These are phyloP conservation scores for Gryganskiella cystojenkinii DNA, from an alignment of 192 early-diverging fungal genomes.

Conservation along the genomic window DNA sequence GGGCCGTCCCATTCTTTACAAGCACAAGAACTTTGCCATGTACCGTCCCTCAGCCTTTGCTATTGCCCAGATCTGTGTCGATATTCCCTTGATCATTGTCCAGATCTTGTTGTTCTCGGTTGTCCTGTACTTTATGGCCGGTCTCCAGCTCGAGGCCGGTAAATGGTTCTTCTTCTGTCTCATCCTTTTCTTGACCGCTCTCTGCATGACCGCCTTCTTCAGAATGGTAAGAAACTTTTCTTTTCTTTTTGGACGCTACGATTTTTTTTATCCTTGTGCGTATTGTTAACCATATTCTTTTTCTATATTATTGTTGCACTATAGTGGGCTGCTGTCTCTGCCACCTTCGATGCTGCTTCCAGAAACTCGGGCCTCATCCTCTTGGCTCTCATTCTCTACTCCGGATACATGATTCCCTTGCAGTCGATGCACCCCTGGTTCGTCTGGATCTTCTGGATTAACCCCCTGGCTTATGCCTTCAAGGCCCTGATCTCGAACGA, in stretches of 20 bases:
- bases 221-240: slow-evolving; percentile 61
- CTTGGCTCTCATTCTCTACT: slow-evolving; percentile 63
- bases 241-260: too few species aligned
- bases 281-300: not conserved
- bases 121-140: slow-evolving; percentile 72
- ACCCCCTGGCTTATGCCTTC: slow-evolving; percentile 69
- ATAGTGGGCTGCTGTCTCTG: slow-evolving; percentile 59
- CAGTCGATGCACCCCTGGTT: slow-evolving; percentile 72
- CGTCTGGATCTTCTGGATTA: slow-evolving; percentile 72
- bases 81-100: slow-evolving; percentile 60
- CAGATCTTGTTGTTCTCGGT: slow-evolving; percentile 67
- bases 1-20: slow-evolving; percentile 79
- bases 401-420: slow-evolving; percentile 72
- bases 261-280: too few species aligned
- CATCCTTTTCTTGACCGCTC: slow-evolving; percentile 61
- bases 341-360: slow-evolving; percentile 64
- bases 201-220: slow-evolving; percentile 70
- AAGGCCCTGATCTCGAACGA: slow-evolving; percentile 71
- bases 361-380: slow-evolving; percentile 64
- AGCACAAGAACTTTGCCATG: slow-evolving; percentile 80
- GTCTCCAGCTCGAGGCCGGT: slow-evolving; percentile 57
- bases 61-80: slow-evolving; percentile 63
- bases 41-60: slow-evolving; percentile 71
- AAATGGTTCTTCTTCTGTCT: slow-evolving; percentile 69
- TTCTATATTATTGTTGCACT: too few species aligned